These are phyloP conservation scores for Lodderomyces metapsilosis DNA, from an alignment of 1,139 yeast species.

Conservation along the genomic window DNA sequence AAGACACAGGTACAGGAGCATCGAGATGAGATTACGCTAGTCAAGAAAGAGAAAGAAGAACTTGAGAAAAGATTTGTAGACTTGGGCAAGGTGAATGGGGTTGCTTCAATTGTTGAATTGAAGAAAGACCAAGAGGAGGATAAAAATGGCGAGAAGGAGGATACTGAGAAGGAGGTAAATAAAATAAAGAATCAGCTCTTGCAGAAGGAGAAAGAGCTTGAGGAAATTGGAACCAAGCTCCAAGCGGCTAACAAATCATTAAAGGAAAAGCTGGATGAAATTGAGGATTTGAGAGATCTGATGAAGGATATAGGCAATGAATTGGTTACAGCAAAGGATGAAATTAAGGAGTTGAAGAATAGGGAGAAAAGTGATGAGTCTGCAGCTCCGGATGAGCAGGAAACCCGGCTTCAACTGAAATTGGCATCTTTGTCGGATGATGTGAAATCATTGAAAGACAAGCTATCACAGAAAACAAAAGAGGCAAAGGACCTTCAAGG, in stretches of 20 bases:
- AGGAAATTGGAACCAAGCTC: conserved; percentile 16
- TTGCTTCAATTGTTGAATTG: too few species aligned
- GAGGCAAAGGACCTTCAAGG: conserved; percentile 11
- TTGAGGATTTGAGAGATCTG: conserved; percentile 67
- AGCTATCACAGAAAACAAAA: conserved; percentile 4
- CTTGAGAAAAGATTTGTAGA: neutral
- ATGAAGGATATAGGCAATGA: conserved; percentile 73
- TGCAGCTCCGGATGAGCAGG: neutral
- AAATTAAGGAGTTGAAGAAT: conserved; percentile 26
- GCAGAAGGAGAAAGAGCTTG: conserved; percentile 16
- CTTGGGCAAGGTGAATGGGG: too few species aligned
- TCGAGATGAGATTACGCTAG: neutral
- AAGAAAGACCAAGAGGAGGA: too few species aligned
- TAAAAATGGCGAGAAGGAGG: conserved; percentile 1
- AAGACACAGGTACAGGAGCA: neutral
- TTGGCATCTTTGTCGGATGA: conserved; percentile 1
- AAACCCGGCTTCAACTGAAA: neutral
- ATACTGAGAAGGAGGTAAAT: conserved; percentile 3
- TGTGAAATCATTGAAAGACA: conserved; percentile 10
- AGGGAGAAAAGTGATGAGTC: neutral
- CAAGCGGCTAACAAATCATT: conserved; percentile 20
- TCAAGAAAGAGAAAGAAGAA: conserved; percentile 1
- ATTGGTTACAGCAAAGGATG: conserved; percentile 55
- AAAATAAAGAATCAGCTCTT: conserved; percentile 10
- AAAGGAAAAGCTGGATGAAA: conserved; percentile 45